Evolutionary conservation across 371 early-diverging fungal genomes (phyloP), one percentile per base, ranked within the genome.

Genomic region (Sporodiniella umbellata): DNA sequence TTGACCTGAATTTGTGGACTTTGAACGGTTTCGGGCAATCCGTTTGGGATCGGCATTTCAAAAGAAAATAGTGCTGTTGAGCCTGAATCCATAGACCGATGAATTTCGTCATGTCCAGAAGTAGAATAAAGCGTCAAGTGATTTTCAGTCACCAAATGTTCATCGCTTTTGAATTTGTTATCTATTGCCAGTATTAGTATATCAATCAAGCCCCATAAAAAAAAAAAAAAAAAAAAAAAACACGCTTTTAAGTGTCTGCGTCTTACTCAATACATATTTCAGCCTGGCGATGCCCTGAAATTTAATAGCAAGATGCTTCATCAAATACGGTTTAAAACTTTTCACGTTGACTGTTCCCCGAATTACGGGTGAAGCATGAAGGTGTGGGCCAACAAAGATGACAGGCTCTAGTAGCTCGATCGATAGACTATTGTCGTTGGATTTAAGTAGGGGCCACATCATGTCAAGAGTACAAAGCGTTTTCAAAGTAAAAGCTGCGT

Each of bases 391-490:
- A 12, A 61, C 18, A 26, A 60, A 66, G 5, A 66, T 24, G 18
- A 66, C 42, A n/a, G 66, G 66, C 24, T 66, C 66, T 2, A 66
- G 33, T 12, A 66, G 33, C 10, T 57, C 33, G 8, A 66, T 56
- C 15, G 49, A 45, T 23, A 49, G 17, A 7, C 33, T 31, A 31
- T 31, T 31, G 12, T 31, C 31, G 12, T 12, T 31, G 7, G 31
- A 31, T 31, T 31, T 31, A 10, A 31, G 12, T 31, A 31, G 12
- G 12, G 31, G 31, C 31, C 31, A 31, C 31, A 31, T 31, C 31
- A 31, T n/a, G n/a, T n/a, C n/a, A n/a, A n/a, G n/a, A n/a, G n/a
- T n/a, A n/a, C n/a, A n/a, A n/a, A n/a, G n/a, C n/a, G n/a, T n/a
- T n/a, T n/a, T n/a, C n/a, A n/a, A n/a, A n/a, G n/a, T n/a, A n/a